These are phyloP conservation scores for Medicago arabica DNA, from an alignment of 306 rosid species.

Conservation along the genomic window DNA sequence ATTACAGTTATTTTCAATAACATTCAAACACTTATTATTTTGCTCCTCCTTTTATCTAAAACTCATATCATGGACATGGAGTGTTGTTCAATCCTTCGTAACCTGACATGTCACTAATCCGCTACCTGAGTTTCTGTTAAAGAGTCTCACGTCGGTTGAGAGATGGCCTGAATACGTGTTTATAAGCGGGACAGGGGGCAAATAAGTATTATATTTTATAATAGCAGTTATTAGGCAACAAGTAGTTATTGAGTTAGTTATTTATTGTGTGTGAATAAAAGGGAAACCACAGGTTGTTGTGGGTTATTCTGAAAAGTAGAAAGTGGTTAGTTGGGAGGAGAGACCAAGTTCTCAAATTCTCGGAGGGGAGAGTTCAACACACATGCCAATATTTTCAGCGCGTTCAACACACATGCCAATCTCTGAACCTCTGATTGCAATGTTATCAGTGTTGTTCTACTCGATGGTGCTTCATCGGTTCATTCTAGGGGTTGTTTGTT, in stretches of 20 bases:
- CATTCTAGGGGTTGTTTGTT: neutral
- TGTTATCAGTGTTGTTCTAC: neutral
- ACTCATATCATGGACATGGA: neutral
- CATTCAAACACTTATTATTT: neutral
- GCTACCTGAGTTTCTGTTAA: neutral
- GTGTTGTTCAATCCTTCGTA: neutral
- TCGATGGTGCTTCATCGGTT: neutral
- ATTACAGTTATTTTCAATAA: too few species aligned
- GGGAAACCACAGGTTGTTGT: too few species aligned
- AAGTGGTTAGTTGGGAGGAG: too few species aligned
- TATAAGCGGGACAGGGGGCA: too few species aligned
- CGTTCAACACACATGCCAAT: neutral
- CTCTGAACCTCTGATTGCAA: neutral
- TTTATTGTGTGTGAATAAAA: too few species aligned
- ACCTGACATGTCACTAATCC: neutral
- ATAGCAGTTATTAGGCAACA: too few species aligned
- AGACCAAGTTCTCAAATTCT: too few species aligned
- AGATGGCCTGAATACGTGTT: too few species aligned
- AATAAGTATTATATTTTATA: too few species aligned
- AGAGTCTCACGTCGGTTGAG: too few species aligned
- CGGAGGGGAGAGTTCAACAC: neutral
- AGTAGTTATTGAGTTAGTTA: too few species aligned
- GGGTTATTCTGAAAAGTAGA: too few species aligned
- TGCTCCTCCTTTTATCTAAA: neutral
- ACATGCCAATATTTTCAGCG: neutral